Conservation (phyloP, 305 asterid species). For the Fraxinus nigra region DNA sequence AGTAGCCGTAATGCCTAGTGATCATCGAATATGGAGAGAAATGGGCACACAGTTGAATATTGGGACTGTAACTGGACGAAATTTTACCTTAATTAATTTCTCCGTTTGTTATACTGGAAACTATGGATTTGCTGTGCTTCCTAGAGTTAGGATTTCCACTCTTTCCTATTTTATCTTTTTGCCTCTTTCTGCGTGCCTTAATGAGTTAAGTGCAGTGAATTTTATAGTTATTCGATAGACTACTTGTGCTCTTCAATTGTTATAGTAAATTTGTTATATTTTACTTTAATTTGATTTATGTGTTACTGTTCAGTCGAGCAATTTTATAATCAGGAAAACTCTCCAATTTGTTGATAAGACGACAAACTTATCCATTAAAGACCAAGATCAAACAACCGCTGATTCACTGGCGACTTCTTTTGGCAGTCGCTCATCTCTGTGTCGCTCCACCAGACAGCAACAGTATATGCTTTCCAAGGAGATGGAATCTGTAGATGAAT, state of each 20-base stretch:
- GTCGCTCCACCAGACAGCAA: conserved; percentile 37
- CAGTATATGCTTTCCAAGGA: conserved; percentile 36
- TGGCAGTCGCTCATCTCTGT: conserved; percentile 34
- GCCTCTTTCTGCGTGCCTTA: neutral
- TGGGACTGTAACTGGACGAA: neutral
- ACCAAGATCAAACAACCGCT: conserved; percentile 26
- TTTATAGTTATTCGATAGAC: neutral
- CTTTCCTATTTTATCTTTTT: neutral
- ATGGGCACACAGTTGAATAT: neutral
- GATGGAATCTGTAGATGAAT: conserved; percentile 22
- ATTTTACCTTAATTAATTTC: neutral
- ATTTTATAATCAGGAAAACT: neutral
- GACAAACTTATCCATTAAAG: conserved; percentile 40
- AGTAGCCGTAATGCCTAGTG: neutral
- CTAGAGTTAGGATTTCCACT: neutral
- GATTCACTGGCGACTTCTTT: conserved; percentile 31
- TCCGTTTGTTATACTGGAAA: neutral
- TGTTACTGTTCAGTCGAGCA: conserved; percentile 7
- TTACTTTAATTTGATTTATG: neutral
- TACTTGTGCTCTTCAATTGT: too few relatives aligned
- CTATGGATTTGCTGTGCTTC: neutral
- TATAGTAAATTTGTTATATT: neutral
- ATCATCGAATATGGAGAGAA: neutral
- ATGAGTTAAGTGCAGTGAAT: neutral
- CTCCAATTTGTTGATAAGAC: conserved; percentile 29